Evolutionary conservation across 129 eudicot genomes (phyloP).

Genomic region (sunflower (Helianthus annuus)): DNA sequence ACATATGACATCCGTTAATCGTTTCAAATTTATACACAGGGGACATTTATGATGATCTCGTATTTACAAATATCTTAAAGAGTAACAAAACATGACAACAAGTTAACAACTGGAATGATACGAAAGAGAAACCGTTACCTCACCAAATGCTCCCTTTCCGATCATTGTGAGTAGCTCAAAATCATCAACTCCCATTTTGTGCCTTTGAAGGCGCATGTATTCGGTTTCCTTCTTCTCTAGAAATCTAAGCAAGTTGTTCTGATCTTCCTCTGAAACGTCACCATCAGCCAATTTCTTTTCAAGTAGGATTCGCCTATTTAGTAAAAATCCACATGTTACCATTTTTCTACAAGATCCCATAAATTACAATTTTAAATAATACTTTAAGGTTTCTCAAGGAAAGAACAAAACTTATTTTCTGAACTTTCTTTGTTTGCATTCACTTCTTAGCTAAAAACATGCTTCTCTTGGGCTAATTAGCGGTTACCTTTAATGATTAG

Average conservation of each 20-base stretch:
- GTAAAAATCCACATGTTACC: background rate
- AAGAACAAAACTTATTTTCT: background rate
- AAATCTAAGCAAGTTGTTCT: constrained; percentile 74
- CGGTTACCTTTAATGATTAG: background rate
- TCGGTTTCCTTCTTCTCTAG: constrained; percentile 93
- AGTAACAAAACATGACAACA: constrained; percentile 13
- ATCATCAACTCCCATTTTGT: constrained; percentile 93
- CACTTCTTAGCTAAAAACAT: background rate
- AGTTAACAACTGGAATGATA: background rate
- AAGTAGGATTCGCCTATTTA: constrained; percentile 66
- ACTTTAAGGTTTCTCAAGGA: background rate
- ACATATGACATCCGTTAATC: constrained; percentile 9
- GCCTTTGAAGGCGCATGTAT: constrained; percentile 97
- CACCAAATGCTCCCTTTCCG: constrained; percentile 97
- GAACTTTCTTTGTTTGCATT: background rate
- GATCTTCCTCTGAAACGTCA: constrained; percentile 95
- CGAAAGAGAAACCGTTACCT: constrained; percentile 43
- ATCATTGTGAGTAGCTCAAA: constrained; percentile 91
- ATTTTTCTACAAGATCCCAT: background rate
- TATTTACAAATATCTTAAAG: background rate
- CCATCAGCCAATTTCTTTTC: constrained; percentile 90
- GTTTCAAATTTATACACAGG: background rate
- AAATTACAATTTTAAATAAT: background rate
- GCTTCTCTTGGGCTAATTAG: background rate
- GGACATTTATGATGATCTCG: background rate